Conservation (phyloP, 192 early-diverging fungal genomes). For the Gamsiella multidivaricata region DNA sequence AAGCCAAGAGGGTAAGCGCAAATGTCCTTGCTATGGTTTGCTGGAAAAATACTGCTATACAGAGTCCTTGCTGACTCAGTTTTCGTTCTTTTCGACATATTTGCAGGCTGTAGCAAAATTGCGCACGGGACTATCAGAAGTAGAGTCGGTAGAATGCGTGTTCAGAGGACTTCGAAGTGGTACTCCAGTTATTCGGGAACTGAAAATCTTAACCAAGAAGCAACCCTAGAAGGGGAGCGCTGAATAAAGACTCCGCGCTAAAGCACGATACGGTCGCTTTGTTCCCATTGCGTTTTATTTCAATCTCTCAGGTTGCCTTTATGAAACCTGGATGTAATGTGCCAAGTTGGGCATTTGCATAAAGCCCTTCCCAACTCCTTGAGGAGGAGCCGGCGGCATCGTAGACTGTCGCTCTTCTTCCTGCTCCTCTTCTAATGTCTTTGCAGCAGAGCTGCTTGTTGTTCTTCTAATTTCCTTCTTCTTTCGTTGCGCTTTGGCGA, state of each 20-base stretch:
- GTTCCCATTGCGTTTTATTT: not conserved
- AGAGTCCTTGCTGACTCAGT: not conserved
- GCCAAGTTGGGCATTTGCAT: conserved; percentile 54
- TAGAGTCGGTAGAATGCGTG: conserved; percentile 28
- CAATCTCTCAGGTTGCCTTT: not conserved
- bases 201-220: conserved; percentile 29
- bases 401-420: not conserved
- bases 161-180: conserved; percentile 22
- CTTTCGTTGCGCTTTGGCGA: conserved; percentile 38
- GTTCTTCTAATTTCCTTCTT: not conserved
- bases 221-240: not conserved
- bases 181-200: conserved; percentile 36
- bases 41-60: not conserved
- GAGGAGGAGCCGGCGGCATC: not conserved
- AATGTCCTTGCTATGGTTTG: not conserved
- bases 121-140: conserved; percentile 9
- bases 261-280: not conserved
- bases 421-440: not conserved
- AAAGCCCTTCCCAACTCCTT: conserved; percentile 42
- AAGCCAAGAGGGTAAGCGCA: conserved; percentile 25
- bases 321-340: conserved; percentile 44
- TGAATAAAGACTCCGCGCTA: not conserved
- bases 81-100: not conserved
- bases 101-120: conserved; percentile 20
- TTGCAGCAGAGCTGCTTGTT: not conserved